A percentile compares a stretch with the other conserved stretches of the same genome.
Evolutionary conservation across 1,139 yeast species (phyloP).

Genomic region (Taphrina pruni): DNA sequence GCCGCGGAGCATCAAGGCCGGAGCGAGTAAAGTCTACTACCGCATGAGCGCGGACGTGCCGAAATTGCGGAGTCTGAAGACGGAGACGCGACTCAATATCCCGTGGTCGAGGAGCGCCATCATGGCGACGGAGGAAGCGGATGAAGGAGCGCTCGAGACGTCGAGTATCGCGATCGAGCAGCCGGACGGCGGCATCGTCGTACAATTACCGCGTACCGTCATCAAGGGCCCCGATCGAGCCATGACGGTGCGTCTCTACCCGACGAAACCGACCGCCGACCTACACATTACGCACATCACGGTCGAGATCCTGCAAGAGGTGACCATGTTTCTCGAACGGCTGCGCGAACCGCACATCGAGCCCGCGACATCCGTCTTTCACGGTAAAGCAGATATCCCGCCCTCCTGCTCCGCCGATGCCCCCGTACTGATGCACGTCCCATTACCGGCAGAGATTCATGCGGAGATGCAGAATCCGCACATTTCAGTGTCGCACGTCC

Average conservation of each 20-base stretch:
- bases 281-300: slow-evolving; percentile 18
- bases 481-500: slow-evolving; percentile 6
- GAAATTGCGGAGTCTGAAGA: slow-evolving; percentile 13
- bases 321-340: slow-evolving; percentile 12
- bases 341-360: slow-evolving; percentile 21
- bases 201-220: slow-evolving; percentile 1
- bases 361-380: slow-evolving; percentile 4
- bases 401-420: background rate
- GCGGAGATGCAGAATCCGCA: slow-evolving; percentile 28
- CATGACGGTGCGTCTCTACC: background rate
- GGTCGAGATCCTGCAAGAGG: slow-evolving; percentile 16
- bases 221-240: slow-evolving; percentile 28
- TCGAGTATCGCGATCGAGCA: background rate
- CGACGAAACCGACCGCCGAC: slow-evolving; percentile 4
- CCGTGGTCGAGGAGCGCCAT: slow-evolving; percentile 29
- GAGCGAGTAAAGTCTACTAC: slow-evolving; percentile 6
- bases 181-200: background rate
- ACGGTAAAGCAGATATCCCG: background rate
- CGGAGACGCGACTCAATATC: slow-evolving; percentile 15
- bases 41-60: slow-evolving; percentile 17
- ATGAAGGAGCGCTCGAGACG: background rate
- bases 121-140: slow-evolving; percentile 7
- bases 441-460: slow-evolving; percentile 22
- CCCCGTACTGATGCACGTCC: slow-evolving; percentile 1
- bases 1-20: slow-evolving; percentile 28